These are phyloP conservation scores for Penicillium sp. DNA, from an alignment of 2,329 filamentous ascomycete genomes.

Conservation along the genomic window DNA sequence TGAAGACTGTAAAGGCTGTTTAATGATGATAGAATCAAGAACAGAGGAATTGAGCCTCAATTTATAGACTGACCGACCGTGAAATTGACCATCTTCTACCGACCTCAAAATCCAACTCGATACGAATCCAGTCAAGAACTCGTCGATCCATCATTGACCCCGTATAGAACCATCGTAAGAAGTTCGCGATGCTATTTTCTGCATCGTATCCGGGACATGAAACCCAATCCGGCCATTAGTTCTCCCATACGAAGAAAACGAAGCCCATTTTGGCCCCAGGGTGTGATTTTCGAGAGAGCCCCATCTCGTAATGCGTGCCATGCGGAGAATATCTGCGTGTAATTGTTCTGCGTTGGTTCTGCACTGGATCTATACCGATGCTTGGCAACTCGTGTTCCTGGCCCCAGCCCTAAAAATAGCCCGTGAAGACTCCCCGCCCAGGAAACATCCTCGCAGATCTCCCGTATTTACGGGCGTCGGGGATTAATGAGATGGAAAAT, in stretches of 20 bases:
- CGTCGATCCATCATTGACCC: background rate
- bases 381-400: background rate
- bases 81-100: background rate
- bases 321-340: background rate
- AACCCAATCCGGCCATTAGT: too few relatives aligned
- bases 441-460: background rate
- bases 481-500: background rate
- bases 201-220: background rate
- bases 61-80: background rate
- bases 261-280: conserved; percentile 6
- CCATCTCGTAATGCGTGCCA: background rate
- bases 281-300: background rate
- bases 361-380: background rate
- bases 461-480: background rate
- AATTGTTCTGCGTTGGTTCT: background rate
- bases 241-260: background rate
- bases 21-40: background rate
- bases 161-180: background rate
- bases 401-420: background rate
- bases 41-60: background rate
- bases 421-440: background rate
- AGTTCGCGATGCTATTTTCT: conserved; percentile 2
- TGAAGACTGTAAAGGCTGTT: background rate
- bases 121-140: background rate
- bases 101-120: background rate